A percentile compares a stretch with the other conserved stretches of the same genome.
These are phyloP conservation scores for Eucalyptus urophylla DNA, from an alignment of 345 rosid genomes.

Conservation along the genomic window DNA sequence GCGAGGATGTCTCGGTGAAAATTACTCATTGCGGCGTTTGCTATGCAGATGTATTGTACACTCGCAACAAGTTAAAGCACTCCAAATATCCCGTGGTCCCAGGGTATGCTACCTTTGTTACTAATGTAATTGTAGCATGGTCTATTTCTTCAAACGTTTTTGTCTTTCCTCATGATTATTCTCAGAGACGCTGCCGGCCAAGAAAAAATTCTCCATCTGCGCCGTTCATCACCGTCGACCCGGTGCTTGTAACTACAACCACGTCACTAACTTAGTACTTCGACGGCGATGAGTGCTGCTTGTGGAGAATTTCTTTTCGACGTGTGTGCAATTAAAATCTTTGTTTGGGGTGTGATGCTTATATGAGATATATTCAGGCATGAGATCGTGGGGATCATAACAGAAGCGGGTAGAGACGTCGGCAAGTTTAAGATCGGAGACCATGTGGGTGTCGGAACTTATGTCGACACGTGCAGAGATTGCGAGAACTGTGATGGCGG, in stretches of 20 bases:
- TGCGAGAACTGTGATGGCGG: conserved; percentile 15
- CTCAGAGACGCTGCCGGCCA: not conserved
- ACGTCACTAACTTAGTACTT: not conserved
- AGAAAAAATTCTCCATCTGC: not conserved
- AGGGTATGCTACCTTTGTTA: not conserved
- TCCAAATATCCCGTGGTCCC: not conserved
- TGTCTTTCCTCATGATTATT: not conserved
- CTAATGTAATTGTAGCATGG: not conserved
- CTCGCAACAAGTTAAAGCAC: not conserved
- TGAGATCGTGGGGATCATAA: not conserved
- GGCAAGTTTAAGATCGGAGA: not conserved
- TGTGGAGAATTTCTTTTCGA: not conserved
- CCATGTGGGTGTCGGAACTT: not conserved
- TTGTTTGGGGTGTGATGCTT: not conserved
- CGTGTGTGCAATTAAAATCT: not conserved
- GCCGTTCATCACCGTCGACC: not conserved
- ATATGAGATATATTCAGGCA: not conserved
- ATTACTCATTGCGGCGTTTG: not conserved
- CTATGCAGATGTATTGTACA: not conserved
- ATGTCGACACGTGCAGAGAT: conserved; percentile 1
- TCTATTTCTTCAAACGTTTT: not conserved
- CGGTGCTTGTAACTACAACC: not conserved
- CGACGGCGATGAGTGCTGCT: not conserved
- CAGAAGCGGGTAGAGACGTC: not conserved
- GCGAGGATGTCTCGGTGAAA: not conserved